phyloP scores from a whole-genome alignment of 768 basidiomycete species.

The Termitomyces sp. region DNA sequence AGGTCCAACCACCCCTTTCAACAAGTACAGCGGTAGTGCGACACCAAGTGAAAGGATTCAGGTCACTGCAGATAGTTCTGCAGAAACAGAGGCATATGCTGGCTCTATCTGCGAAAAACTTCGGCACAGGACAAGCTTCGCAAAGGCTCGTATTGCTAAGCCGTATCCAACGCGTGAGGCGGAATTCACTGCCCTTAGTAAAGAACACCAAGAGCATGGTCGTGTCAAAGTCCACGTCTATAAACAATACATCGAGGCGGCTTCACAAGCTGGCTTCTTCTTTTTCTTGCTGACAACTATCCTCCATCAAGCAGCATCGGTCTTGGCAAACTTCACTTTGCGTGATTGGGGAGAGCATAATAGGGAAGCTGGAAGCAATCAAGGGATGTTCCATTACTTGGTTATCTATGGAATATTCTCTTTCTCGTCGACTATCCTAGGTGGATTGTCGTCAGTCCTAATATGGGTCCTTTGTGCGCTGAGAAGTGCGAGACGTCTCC shows the following conservation, averaged over 20 bases:
- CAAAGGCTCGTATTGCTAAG: conserved; percentile 45
- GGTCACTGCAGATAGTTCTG: conserved; percentile 16
- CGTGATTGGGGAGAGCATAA: conserved; percentile 83
- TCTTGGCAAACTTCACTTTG: conserved; percentile 61
- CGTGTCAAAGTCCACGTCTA: conserved; percentile 78
- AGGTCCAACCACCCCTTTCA: conserved; percentile 46
- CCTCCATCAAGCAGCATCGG: conserved; percentile 51
- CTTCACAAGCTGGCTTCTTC: conserved; percentile 66
- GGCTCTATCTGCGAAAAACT: conserved; percentile 49
- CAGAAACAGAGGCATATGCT: conserved; percentile 19
- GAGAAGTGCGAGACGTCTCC: conserved; percentile 66
- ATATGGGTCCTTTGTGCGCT: conserved; percentile 78
- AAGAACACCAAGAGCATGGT: conserved; percentile 77
- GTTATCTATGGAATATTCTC: conserved; percentile 66
- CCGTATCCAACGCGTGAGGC: conserved; percentile 31
- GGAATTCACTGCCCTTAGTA: conserved; percentile 42
- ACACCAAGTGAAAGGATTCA: conserved; percentile 25
- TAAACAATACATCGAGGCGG: conserved; percentile 68
- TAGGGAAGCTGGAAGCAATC: conserved; percentile 47
- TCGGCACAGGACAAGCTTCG: conserved; percentile 47
- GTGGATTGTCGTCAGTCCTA: conserved; percentile 51
- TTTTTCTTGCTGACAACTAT: conserved; percentile 54
- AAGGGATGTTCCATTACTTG: conserved; percentile 53
- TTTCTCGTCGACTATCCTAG: conserved; percentile 46
- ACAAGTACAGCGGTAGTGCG: conserved; percentile 23